Evolutionary conservation across 2,329 filamentous ascomycete genomes (phyloP).

Genomic region (Scedosporium boydii): DNA sequence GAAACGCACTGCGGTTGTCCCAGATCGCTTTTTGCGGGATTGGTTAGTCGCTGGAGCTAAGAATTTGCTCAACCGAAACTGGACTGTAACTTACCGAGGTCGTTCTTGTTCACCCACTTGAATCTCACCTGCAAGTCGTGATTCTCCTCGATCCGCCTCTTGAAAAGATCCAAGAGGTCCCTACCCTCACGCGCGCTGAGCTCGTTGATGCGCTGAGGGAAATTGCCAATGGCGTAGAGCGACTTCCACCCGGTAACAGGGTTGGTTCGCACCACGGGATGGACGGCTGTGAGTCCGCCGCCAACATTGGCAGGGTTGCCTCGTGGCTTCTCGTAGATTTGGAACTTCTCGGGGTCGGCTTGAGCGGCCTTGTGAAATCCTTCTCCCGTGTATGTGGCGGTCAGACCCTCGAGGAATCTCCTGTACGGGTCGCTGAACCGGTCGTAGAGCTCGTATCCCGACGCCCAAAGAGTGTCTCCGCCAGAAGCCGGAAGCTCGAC

Average conservation of each 20-base stretch:
- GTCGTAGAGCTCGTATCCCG: constrained; percentile 52
- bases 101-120: constrained; percentile 39
- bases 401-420: constrained; percentile 41
- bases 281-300: constrained; percentile 35
- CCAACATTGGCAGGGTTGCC: constrained; percentile 52
- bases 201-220: constrained; percentile 46
- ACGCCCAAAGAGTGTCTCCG: constrained; percentile 54
- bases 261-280: constrained; percentile 50
- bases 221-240: constrained; percentile 39
- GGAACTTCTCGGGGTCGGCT: constrained; percentile 25
- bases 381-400: constrained; percentile 23
- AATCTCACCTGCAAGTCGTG: constrained; percentile 49
- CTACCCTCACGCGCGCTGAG: constrained; percentile 44
- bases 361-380: constrained; percentile 39
- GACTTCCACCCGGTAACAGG: constrained; percentile 49
- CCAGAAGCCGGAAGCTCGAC: constrained; percentile 46
- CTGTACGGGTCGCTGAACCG: constrained; percentile 39
- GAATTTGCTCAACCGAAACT: neutral
- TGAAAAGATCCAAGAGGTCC: constrained; percentile 35
- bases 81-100: constrained; percentile 20
- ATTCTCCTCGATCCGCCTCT: constrained; percentile 40
- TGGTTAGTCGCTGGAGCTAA: neutral
- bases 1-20: constrained; percentile 36
- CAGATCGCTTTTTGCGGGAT: constrained; percentile 7
- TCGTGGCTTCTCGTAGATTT: constrained; percentile 30